Evolutionary conservation across 1,139 yeast species (phyloP).

Genomic region (Taphrina wiesneri): DNA sequence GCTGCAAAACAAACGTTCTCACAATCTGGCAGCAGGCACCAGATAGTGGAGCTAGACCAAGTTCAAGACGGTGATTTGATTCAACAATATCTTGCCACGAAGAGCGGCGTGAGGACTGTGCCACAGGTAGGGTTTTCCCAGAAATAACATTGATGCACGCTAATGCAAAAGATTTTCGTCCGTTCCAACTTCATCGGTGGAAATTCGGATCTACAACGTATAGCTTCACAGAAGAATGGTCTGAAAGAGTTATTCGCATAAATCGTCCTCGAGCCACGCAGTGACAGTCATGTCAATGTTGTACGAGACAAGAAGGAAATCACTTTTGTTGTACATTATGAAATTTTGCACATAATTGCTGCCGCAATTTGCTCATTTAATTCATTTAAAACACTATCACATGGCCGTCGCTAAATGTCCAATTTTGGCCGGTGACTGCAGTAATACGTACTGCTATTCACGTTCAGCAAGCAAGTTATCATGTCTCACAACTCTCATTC

Average conservation of each 20-base stretch:
- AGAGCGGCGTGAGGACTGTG: slow-evolving; percentile 16
- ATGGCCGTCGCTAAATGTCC: too few species aligned
- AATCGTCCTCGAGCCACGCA: too few species aligned
- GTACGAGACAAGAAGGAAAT: too few species aligned
- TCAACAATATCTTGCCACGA: slow-evolving; percentile 5
- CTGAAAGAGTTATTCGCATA: background rate
- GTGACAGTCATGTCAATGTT: too few species aligned
- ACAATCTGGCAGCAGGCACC: background rate
- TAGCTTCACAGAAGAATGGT: background rate
- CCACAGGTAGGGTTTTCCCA: slow-evolving; percentile 14
- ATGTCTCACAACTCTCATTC: background rate
- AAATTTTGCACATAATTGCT: too few species aligned
- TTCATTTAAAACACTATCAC: too few species aligned
- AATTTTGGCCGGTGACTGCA: too few species aligned
- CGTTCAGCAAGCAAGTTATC: too few species aligned
- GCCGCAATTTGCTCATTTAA: too few species aligned
- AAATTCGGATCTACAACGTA: slow-evolving; percentile 36
- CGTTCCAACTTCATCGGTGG: slow-evolving; percentile 22
- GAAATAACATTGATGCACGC: background rate
- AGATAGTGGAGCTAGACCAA: slow-evolving; percentile 21
- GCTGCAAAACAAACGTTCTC: slow-evolving; percentile 14
- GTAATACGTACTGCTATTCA: too few species aligned
- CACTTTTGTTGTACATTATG: too few species aligned
- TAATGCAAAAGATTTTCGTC: slow-evolving; percentile 1
- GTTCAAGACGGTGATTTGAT: slow-evolving; percentile 12